A percentile compares a stretch with the other conserved stretches of the same genome.
Evolutionary conservation across 148 eudicot genomes (phyloP).

Genomic region (Pouteria glomerata): DNA sequence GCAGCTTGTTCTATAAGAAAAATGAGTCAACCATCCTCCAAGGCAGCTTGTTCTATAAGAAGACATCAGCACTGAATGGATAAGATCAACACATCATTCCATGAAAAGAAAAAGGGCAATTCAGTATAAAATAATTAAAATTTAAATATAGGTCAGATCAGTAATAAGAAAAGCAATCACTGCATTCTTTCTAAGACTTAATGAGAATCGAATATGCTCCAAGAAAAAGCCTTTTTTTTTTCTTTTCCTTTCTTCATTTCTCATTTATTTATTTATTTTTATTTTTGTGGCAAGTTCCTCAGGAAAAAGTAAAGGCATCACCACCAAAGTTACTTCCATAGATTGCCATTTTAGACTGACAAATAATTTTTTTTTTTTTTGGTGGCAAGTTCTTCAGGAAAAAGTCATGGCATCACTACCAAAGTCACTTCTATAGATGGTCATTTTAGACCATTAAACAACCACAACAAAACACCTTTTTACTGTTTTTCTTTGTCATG

Average conservation of each 20-base stretch:
- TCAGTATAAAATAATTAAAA: not conserved
- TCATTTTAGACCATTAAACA: no score
- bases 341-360: no score
- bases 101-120: not conserved
- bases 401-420: not conserved
- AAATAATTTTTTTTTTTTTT: no score
- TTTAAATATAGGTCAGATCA: not conserved
- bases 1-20: not conserved
- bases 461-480: not conserved
- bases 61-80: not conserved
- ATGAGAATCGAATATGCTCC: not conserved
- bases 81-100: not conserved
- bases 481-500: not conserved
- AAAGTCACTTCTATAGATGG: no score
- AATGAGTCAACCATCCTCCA: not conserved
- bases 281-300: no score
- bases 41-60: not conserved
- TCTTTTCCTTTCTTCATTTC: no score
- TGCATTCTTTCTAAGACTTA: not conserved
- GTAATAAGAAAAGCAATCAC: not conserved
- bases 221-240: no score
- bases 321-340: no score
- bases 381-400: no score
- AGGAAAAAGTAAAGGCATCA: no score
- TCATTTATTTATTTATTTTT: no score